Evolutionary conservation across 2,329 filamentous ascomycete genomes (phyloP).

Genomic region (Colletotrichum nymphaeae): DNA sequence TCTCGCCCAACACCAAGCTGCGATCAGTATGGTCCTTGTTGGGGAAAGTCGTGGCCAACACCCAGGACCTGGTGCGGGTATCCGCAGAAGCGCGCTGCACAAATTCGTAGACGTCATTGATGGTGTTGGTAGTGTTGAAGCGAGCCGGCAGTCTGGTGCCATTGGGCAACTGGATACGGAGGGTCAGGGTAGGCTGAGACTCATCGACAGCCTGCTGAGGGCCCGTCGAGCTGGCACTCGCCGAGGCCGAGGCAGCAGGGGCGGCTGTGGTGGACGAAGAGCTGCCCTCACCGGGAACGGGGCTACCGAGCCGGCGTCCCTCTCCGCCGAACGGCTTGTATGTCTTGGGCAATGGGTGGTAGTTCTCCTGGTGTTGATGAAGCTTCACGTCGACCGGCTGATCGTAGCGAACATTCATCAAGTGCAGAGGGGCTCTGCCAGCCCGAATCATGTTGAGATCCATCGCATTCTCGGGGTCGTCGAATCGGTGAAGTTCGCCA

Average conservation of each 20-base stretch:
- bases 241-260: constrained; percentile 39
- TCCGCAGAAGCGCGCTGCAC: constrained; percentile 72
- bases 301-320: constrained; percentile 81
- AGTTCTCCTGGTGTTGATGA: constrained; percentile 80
- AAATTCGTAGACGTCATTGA: constrained; percentile 83
- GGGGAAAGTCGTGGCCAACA: constrained; percentile 85
- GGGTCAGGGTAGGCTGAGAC: constrained; percentile 73
- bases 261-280: constrained; percentile 24
- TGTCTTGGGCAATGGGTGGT: constrained; percentile 77
- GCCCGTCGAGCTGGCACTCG: constrained; percentile 45
- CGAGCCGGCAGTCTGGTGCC: constrained; percentile 81
- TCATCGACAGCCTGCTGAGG: constrained; percentile 61
- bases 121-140: constrained; percentile 83
- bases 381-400: constrained; percentile 85
- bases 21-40: constrained; percentile 83
- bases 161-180: constrained; percentile 83
- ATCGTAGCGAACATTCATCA: constrained; percentile 80
- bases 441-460: constrained; percentile 81
- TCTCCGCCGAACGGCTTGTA: constrained; percentile 81
- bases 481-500: constrained; percentile 80
- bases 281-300: constrained; percentile 71
- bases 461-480: constrained; percentile 79
- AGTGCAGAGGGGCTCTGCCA: constrained; percentile 79
- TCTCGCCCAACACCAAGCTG: constrained; percentile 65
- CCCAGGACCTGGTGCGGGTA: constrained; percentile 71